Base-by-base conservation (phyloP, 2,329 filamentous ascomycete species). In the Stachybotrys echinatus region DNA sequence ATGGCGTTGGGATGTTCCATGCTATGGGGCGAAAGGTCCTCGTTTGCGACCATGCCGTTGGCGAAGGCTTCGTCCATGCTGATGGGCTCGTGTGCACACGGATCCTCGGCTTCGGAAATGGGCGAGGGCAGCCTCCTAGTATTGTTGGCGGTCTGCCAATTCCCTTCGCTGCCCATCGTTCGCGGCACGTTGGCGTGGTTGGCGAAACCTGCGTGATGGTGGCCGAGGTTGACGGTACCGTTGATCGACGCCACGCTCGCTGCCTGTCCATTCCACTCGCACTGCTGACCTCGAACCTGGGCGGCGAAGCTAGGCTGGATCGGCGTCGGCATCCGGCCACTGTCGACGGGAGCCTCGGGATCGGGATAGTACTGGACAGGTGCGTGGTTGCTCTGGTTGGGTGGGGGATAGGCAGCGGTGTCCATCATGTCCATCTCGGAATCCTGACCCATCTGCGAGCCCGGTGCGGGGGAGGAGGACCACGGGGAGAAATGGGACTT, bases 251-350 rank as follows among this genome's bases (percentile, higher is more conserved):
- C 64, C 61, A 50, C 69, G 59, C 48, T 65, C 61, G 50, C 70
- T 50, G 46, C 69, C 56, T 55, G 55, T 19, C 63, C 57, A 46
- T 63, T 57, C 62, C 65, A 64, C 56, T 69, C 69, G 70, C 75
- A 74, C 55, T 72, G 74, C 55, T 74, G 74, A n/a, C 77, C 77
- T 50, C 76, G 72, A 21, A 80, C 69, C 58, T 83, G 78, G 3
- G 74, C 72, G 1, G 77, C 75, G 58, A 83, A 83, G 47, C 67
- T 79, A 52, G 76, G 75, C 55, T 82, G 75, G n/a, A 83, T 81
- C 2, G 80, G 80, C 2, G 80, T 83, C 3, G 80, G 79, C 64
- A 83, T 75, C 45, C 79, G 77, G 50, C 73, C 71, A 19, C 23
- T 27, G 12, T 23, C 23, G 44, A 68, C 68, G 43, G 67, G 47